Conservation (phyloP, 164 flowering plant genomes). For the Vitis labrusca region DNA sequence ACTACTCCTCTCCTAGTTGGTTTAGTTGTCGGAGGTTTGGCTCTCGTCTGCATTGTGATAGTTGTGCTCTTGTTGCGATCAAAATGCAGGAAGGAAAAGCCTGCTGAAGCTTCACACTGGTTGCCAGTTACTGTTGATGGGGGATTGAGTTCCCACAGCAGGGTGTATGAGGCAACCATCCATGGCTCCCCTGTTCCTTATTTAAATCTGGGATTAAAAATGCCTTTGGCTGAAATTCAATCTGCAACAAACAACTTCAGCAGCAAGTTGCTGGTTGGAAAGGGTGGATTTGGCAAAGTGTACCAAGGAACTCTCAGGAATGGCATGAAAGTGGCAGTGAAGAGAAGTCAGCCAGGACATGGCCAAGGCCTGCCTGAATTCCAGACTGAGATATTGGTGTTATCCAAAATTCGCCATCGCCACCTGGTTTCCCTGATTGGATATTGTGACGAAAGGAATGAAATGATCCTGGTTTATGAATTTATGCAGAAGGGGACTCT, state of each 20-base stretch:
- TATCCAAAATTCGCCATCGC: conserved; percentile 13
- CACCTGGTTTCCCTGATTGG: conserved; percentile 20
- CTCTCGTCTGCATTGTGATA: not conserved
- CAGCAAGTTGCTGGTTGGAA: not conserved
- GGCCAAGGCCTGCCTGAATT: conserved; percentile 15
- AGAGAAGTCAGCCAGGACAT: conserved; percentile 3
- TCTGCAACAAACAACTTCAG: conserved; percentile 5
- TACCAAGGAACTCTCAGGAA: conserved; percentile 5
- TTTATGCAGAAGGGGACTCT: conserved; percentile 16
- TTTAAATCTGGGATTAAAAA: not conserved
- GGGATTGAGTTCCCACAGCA: not conserved
- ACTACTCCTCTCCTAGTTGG: not conserved
- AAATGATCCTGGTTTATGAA: conserved; percentile 17
- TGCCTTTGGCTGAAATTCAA: conserved; percentile 1
- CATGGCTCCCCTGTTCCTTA: not conserved
- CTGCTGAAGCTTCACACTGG: not conserved
- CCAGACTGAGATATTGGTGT: conserved; percentile 5
- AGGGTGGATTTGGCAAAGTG: conserved; percentile 20
- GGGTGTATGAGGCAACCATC: not conserved
- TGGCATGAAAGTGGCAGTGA: conserved; percentile 14
- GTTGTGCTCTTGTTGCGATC: not conserved
- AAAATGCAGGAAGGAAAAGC: conserved; percentile 1
- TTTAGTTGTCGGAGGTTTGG: not conserved
- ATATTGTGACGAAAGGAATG: conserved; percentile 10
- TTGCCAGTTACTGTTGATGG: not conserved